These are phyloP conservation scores for Umbilicus rupestris DNA, from an alignment of 164 flowering plant genomes.

Conservation along the genomic window DNA sequence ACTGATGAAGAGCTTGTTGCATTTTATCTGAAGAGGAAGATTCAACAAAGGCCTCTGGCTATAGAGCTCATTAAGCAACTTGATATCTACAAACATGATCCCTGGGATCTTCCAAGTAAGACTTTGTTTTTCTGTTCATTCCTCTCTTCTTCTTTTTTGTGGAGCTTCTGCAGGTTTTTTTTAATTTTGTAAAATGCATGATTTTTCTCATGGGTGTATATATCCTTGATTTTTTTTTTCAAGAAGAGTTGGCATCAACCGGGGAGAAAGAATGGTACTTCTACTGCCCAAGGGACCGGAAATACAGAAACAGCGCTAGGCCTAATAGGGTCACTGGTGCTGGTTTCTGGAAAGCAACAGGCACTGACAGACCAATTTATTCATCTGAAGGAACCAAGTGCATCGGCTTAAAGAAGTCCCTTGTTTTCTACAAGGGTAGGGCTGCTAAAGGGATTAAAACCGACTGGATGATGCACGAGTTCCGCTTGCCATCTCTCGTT, in stretches of 20 bases:
- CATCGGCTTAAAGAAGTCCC: constrained; percentile 11
- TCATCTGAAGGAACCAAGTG: constrained; percentile 10
- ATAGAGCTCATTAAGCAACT: constrained; percentile 65
- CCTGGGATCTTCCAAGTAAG: constrained; percentile 81
- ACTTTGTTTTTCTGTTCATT: background rate
- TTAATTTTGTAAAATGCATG: background rate
- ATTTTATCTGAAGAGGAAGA: constrained; percentile 58
- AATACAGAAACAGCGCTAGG: constrained; percentile 10
- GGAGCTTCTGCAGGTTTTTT: background rate
- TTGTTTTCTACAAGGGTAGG: constrained; percentile 9
- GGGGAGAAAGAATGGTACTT: constrained; percentile 10
- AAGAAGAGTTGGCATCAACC: constrained; percentile 5
- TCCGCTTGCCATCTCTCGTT: constrained; percentile 4
- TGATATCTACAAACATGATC: constrained; percentile 68
- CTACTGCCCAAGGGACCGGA: constrained; percentile 10
- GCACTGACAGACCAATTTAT: constrained; percentile 10
- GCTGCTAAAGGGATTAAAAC: constrained; percentile 8
- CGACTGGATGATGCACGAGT: constrained; percentile 6
- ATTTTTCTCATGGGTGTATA: background rate
- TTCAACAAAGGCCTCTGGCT: constrained; percentile 48
- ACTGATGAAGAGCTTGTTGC: constrained; percentile 83
- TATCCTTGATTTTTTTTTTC: background rate
- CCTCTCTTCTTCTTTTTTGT: background rate
- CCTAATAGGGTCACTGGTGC: constrained; percentile 9
- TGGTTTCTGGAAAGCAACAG: constrained; percentile 10